Base-by-base conservation (phyloP, 768 basidiomycete genomes). In the Mycena rebaudengoi region DNA sequence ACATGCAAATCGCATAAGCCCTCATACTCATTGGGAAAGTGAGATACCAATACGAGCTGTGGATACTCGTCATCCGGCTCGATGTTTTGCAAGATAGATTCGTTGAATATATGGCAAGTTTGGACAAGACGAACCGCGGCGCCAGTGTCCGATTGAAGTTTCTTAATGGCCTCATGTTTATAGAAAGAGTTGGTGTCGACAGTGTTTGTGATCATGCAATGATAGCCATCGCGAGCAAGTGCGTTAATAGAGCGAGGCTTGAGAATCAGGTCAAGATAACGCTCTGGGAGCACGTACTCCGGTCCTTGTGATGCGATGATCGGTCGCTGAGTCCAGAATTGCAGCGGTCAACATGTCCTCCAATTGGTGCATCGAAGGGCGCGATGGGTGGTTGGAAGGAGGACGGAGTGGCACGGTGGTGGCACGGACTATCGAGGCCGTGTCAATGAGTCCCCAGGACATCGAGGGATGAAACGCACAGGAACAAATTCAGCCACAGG, bases 331-430 rank as follows among this genome's bases (percentile, higher is more conserved):
- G 11, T 23, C 30, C 28, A 49, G 20, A 12, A 54, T 44, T 44
- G 59, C 50, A 45, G 41, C 59, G 16, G 18, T 44, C 23, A 60
- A 37, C 39, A 60, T 60, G 20, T 51, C 59, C 21, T 52, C 50
- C 25, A 60, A 20, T 33, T 60, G 20, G 40, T 51, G 39, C 40
- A 60, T 60, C 8, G 40, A 60, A 28, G 60, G 60, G 10, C 51
- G 60, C 35, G 60, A 61, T 37, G 50, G 60, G 43, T 61, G 60
- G 35, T 21, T 45, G 33, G 59, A 52, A 26, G 59, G 59, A 35
- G 49, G 49, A 52, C 13, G 49, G 23, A 33, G 7, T 51, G 48
- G 20, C 8, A 20, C n/a, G 18, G 26, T 51, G 32, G 28, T 51
- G 28, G 58, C 44, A 7, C 58, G 58, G 40, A 60, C 58, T 60